Evolutionary conservation across 1,139 yeast species (phyloP), one percentile per base, ranked within the genome.

Genomic region (Yamadazyma mexicana): DNA sequence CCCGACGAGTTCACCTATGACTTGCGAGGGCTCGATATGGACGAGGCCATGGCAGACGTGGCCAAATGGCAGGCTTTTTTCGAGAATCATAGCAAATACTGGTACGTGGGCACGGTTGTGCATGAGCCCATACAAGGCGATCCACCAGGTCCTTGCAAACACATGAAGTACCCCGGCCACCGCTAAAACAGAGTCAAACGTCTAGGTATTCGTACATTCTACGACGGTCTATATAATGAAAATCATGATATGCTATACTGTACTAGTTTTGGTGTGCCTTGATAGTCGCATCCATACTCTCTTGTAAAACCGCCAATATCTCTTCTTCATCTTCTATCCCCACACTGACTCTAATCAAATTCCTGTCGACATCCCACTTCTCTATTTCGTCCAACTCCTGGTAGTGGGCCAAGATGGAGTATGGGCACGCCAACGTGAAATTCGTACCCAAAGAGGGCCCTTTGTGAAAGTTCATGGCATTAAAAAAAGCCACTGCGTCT

Each of bases 391-490:
- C 95, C 43, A 89, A 66, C 58, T 91, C 98, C 36, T 69, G 74
- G 58, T 81, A 91, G 61, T 92, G 97, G 0, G 97, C 97, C 45
- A 92, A 72, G 35, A 92, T 77, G 3, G 96, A 78, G 61, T 92
- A 92, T 7, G 98, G 98, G 56, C 95, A 88, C 4, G 88, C 91
- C 52, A 91, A 70, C 0, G 98, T 88, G 66, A 89, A 88, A 61
- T 88, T 92, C 0, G 98, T 89, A 4, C 98, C 98, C 50, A 92
- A 73, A 14, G 95, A 86, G 3, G 98, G 98, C 2, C 98, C 98
- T 61, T 92, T 92, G 47, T 92, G 87, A 42, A 91, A 66, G 36
- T 77, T 71, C 35, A 87, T 76, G 3, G 80, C 72, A 60, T 92
- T 86, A 66, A 85, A 92, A 58, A 92, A 92, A 22, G 67, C 69